Conservation (phyloP, 306 rosid species). For the Alnus glutinosa region DNA sequence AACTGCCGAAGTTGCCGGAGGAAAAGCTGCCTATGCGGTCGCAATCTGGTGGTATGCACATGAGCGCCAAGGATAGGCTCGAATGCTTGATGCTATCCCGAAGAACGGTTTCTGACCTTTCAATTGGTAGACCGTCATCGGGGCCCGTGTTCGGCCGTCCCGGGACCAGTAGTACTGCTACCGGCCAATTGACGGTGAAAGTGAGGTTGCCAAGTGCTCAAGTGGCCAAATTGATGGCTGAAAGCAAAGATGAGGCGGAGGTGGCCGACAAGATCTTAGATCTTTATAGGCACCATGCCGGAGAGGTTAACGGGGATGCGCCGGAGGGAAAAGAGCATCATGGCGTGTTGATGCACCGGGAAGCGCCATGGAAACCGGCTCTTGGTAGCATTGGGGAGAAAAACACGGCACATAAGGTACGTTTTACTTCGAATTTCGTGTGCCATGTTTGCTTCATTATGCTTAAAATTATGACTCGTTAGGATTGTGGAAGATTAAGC, state of each 20-base stretch:
- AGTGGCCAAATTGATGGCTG: slow-evolving; percentile 61
- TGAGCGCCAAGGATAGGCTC: slow-evolving; percentile 73
- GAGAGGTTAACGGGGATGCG: slow-evolving; percentile 15
- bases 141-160: slow-evolving; percentile 13
- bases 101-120: slow-evolving; percentile 60
- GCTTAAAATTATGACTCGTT: background rate
- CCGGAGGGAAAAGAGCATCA: background rate
- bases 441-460: slow-evolving; percentile 1
- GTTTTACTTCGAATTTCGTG: slow-evolving; percentile 7
- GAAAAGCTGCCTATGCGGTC: background rate
- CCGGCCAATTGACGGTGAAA: slow-evolving; percentile 47
- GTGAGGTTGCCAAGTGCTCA: slow-evolving; percentile 72
- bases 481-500: background rate
- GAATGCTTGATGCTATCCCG: slow-evolving; percentile 76
- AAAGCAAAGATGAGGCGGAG: slow-evolving; percentile 49
- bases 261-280: slow-evolving; percentile 63
- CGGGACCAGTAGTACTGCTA: background rate
- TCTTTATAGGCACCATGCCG: slow-evolving; percentile 44
- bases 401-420: slow-evolving; percentile 43
- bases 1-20: slow-evolving; percentile 44
- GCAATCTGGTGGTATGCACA: slow-evolving; percentile 49
- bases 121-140: slow-evolving; percentile 22
- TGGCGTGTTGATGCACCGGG: slow-evolving; percentile 13
- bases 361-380: slow-evolving; percentile 26
- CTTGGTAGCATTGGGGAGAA: slow-evolving; percentile 27